Base-by-base conservation (phyloP, 768 basidiomycete genomes). In the Porphyrellus cyaneotinctus region DNA sequence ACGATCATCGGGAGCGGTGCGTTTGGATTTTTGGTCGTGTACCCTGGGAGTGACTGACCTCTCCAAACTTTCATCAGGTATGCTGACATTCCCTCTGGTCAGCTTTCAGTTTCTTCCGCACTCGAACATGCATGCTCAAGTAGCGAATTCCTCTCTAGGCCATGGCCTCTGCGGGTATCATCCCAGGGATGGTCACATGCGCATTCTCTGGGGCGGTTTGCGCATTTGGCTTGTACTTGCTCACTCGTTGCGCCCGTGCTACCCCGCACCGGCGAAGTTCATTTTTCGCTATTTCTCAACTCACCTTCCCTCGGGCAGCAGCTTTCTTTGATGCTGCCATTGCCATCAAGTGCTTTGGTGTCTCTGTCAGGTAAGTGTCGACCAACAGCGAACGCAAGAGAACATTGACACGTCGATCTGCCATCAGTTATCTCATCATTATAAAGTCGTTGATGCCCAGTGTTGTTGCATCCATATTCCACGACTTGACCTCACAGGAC, bases 291-390 rank as follows among this genome's bases (percentile, higher is more conserved):
- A 74, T 95, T 18, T 79, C 89, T 1, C 80, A 88, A 65, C 72
- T 98, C 58, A 95, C 95, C 0, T 97, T 93, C 68, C 95, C 95
- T 3, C 82, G 78, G 39, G 90, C 88, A 0, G 88, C 88, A 1
- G 74, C 91, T 35, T 89, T 91, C 68, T 95, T 98, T 62, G 95
- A 97, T 68, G 85, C 84, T 4, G 95, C 95, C 13, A 93, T 98
- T 60, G 93, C 93, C 11, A 87, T 85, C 67, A 98, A 98, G 67
- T 98, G 95, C 69, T 97, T 97, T 65, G 95, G 95, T 18, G 95
- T 98, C 4, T 92, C 91, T 31, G 85, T 95, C 61, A 93, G 91
- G 81, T 92, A 71, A 42, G 79, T 33, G 20, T 46, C 24, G 35
- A 30, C 39, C 50, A 48, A 39, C 43, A 48, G 24, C 28, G 35